Evolutionary conservation across 2,329 filamentous ascomycete species (phyloP), one percentile per base, ranked within the genome.

Genomic region (Amylocarpus encephaloides): DNA sequence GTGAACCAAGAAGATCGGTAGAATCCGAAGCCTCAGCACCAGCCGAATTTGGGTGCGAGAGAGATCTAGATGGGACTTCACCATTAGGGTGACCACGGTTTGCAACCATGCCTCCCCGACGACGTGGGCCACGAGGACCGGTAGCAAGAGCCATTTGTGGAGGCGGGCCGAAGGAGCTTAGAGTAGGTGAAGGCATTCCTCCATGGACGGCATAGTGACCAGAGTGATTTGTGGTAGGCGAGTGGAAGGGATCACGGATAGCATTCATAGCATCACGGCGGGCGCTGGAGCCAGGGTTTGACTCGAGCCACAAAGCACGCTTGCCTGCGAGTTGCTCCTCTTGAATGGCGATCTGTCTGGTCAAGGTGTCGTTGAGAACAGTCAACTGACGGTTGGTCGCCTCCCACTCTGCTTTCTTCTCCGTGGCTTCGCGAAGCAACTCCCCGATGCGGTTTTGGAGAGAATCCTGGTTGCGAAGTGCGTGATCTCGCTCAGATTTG

Each of bases 251-350:
- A 44, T 63, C 57, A 4, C 43, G 50, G n/a, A 52, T 30, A 18
- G 48, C 32, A n/a, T 22, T 48, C 42, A 54, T 57, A 2, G 48
- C 46, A 33, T 47, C 41, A 16, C 54, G 43, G 12, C 50, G 49
- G 2, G 51, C 50, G 32, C 46, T 53, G 3, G 58, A 54, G 6
- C 35, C 36, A 0, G 55, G 54, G 29, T 62, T 50, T 2, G 48
- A 33, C 5, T 57, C 56, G 22, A 60, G 35, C 61, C 61, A 64
- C 4, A 61, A 29, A 12, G 55, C 52, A 12, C 57, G 48, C 46
- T 61, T 62, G 2, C 52, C 54, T 30, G 51, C 49, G 5, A 58
- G 32, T 30, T 59, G 52, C 3, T 56, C 49, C 15, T 57, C 50
- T 19, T 60, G 54, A 12, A 50, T 18, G 9, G 15, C 30, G 30